Base-by-base conservation (phyloP, 208 protist species). In the Trypanosoma vivax region DNA sequence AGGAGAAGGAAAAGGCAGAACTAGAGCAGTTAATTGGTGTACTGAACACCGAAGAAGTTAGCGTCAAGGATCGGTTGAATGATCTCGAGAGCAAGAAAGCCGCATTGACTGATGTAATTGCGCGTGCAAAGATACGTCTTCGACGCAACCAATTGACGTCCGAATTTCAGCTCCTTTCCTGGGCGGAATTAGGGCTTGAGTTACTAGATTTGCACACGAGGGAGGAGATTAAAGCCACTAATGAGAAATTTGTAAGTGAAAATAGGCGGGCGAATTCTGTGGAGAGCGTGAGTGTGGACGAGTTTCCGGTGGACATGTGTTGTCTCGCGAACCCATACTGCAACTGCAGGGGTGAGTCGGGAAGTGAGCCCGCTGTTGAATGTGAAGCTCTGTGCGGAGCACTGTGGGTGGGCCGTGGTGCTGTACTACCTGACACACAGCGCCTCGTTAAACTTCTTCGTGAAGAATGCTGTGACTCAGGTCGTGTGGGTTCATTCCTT, bases 121-220 rank as follows among this genome's bases (percentile, higher is more conserved):
- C 13, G 29, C 39, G 25, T 6, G 11, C 34, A 38, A 27, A 23
- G 6, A 27, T 19, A 29, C 28, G 25, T 3, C 18, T 24, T 21
- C 28, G 43, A 29, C 13, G 29, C n/a, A n/a, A 2, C 23, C 33
- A 13, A 1, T 45, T 58, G 19, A 40, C 25, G 40, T 38, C 47
- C 9, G 29, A 49, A 28, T 24, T 58, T 30, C 40, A 58, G 11
- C 38, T 28, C 0, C 30, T 58, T 11, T 58, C 29, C 28, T 41
- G n/a, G 11, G 40, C 38, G n/a, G 52, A 58, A 18, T n/a, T 34
- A 28, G 34, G 40, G 3, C 28, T 58, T 2, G 16, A 49, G 38
- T 2, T 58, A 7, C 2, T 58, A 29, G 41, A 58, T 28, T 9
- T 27, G 23, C 39, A 49, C 25, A 25, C 27, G 2, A 25, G 27